These are phyloP conservation scores for Zygotorulaspora mrakii DNA, from an alignment of 1,139 yeast species.

Conservation along the genomic window DNA sequence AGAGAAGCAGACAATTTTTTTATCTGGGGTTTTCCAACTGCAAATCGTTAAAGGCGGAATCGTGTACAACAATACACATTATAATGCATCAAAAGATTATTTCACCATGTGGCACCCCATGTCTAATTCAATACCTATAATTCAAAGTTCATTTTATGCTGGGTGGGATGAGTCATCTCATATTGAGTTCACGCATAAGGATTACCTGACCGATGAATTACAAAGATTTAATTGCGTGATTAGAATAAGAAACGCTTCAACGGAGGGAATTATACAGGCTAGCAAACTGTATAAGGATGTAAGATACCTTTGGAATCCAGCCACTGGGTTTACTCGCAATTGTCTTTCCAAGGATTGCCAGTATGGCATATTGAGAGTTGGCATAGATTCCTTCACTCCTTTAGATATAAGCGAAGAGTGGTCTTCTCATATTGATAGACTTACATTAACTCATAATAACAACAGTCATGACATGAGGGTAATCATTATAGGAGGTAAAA, in stretches of 20 bases:
- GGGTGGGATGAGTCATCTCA: constrained; percentile 39
- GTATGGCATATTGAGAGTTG: constrained; percentile 29
- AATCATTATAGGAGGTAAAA: constrained; percentile 60
- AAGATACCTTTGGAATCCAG: constrained; percentile 26
- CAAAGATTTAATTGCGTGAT: constrained; percentile 27
- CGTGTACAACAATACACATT: constrained; percentile 50
- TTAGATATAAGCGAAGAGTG: constrained; percentile 27
- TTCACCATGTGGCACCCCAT: constrained; percentile 49
- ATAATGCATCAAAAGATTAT: constrained; percentile 41
- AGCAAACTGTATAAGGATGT: constrained; percentile 21
- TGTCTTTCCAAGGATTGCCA: constrained; percentile 14
- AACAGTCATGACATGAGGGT: constrained; percentile 36
- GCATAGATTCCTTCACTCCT: constrained; percentile 31
- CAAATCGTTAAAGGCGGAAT: constrained; percentile 58
- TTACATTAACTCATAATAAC: constrained; percentile 20
- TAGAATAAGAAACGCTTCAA: constrained; percentile 18
- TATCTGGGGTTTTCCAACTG: constrained; percentile 58
- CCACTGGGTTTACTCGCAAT: constrained; percentile 6
- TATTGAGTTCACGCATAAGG: constrained; percentile 27
- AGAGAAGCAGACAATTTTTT: constrained; percentile 46
- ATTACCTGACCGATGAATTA: constrained; percentile 12
- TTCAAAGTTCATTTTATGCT: constrained; percentile 39
- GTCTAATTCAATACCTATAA: constrained; percentile 53
- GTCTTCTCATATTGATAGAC: constrained; percentile 21
- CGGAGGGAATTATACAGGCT: constrained; percentile 17